A percentile compares a stretch with the other conserved stretches of the same genome.
Conservation (phyloP, 2,329 filamentous ascomycete genomes). For the Hirsutella minnesotensis region DNA sequence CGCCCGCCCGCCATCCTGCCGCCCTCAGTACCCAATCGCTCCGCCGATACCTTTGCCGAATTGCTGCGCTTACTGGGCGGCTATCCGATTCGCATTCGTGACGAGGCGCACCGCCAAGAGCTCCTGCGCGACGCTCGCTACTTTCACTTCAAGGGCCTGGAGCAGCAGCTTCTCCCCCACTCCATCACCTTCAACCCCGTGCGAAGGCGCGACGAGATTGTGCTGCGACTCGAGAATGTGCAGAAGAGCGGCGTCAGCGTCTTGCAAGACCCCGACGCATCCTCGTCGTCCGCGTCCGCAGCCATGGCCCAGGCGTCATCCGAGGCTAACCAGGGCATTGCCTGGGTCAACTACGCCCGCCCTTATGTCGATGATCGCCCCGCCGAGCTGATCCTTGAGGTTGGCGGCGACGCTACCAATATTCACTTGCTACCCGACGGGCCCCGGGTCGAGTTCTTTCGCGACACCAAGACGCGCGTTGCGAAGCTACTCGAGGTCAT, state of each 20-base stretch:
- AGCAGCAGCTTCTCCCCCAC: constrained; percentile 76
- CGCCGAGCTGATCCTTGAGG: constrained; percentile 69
- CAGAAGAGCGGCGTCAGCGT: constrained; percentile 74
- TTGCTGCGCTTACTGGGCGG: constrained; percentile 72
- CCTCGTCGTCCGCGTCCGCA: constrained; percentile 2
- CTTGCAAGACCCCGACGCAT: constrained; percentile 28
- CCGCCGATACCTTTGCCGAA: constrained; percentile 74
- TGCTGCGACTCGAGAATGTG: constrained; percentile 73
- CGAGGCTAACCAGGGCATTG: constrained; percentile 8
- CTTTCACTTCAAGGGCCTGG: constrained; percentile 83
- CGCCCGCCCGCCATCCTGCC: constrained; percentile 80
- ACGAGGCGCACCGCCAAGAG: constrained; percentile 63
- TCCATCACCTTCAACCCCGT: constrained; percentile 63
- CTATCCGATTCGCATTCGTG: constrained; percentile 66
- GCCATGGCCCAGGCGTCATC: too few relatives aligned
- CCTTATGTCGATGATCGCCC: constrained; percentile 72
- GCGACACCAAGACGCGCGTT: constrained; percentile 57
- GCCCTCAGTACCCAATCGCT: constrained; percentile 68
- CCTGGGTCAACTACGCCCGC: constrained; percentile 67
- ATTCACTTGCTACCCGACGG: constrained; percentile 32
- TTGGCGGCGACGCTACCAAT: constrained; percentile 53
- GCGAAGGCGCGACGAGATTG: constrained; percentile 60
- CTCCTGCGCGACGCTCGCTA: constrained; percentile 81
- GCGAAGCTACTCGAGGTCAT: constrained; percentile 67
- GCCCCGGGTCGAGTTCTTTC: constrained; percentile 59